Evolutionary conservation across 2,329 filamentous ascomycete species (phyloP).

Genomic region (Geoglossum cookeanum): DNA sequence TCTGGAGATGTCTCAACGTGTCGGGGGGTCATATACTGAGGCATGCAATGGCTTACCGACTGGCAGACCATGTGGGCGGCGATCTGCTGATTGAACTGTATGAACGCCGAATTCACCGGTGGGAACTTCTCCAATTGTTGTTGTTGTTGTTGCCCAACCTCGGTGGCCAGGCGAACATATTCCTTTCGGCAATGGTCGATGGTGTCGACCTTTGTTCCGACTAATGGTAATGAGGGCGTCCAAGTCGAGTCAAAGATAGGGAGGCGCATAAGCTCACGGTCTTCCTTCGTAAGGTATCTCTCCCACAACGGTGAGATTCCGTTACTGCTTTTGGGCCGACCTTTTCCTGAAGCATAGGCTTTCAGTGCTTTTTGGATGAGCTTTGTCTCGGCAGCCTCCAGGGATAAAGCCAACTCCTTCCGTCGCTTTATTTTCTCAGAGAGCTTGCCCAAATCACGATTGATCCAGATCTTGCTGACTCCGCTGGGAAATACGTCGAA

Average conservation of each 20-base stretch:
- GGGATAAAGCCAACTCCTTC: constrained; percentile 45
- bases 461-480: constrained; percentile 91
- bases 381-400: constrained; percentile 71
- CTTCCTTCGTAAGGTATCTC: constrained; percentile 59
- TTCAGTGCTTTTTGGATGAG: constrained; percentile 66
- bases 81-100: constrained; percentile 96
- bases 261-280: constrained; percentile 70
- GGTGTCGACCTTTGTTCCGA: constrained; percentile 83
- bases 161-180: constrained; percentile 76
- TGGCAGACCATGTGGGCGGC: constrained; percentile 98
- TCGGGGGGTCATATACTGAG: constrained; percentile 81
- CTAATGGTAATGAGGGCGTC: constrained; percentile 55
- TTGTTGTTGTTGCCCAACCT: constrained; percentile 79
- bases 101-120: constrained; percentile 88
- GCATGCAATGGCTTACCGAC: constrained; percentile 72
- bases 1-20: constrained; percentile 84
- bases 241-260: constrained; percentile 42
- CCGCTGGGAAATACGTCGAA: constrained; percentile 96
- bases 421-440: constrained; percentile 67
- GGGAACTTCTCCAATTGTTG: constrained; percentile 74
- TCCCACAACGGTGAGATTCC: constrained; percentile 54
- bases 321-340: constrained; percentile 31
- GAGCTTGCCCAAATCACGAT: constrained; percentile 67
- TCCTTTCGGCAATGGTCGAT: constrained; percentile 84
- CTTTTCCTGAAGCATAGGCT: constrained; percentile 54